phyloP scores from a whole-genome alignment of 2,329 filamentous ascomycete species.

The Penicillium griseofulvum region DNA sequence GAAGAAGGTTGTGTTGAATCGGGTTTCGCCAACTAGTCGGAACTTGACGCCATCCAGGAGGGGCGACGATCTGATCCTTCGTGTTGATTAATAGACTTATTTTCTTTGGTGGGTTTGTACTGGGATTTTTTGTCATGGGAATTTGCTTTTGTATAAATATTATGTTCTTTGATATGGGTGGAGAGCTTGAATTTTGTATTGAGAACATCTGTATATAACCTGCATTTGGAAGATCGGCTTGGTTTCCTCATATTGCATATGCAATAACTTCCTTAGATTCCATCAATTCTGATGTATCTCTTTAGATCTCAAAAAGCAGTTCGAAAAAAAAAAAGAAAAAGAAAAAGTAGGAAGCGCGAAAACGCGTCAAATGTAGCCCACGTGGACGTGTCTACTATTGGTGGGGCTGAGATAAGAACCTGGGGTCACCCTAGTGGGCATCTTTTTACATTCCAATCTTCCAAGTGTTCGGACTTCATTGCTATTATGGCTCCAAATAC shows the following conservation, averaged over 20 bases:
- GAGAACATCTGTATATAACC: neutral
- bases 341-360: neutral
- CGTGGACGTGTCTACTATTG: neutral
- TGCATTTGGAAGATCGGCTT: neutral
- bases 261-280: neutral
- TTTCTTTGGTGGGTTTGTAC: neutral
- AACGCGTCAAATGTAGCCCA: neutral
- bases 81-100: conserved; percentile 26
- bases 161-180: neutral
- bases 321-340: neutral
- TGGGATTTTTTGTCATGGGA: neutral
- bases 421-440: neutral
- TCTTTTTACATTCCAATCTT: neutral
- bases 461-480: neutral
- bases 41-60: conserved; percentile 33
- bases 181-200: neutral
- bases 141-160: neutral
- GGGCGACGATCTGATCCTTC: conserved; percentile 33
- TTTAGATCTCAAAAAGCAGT: neutral
- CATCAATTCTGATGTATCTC: neutral
- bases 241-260: neutral
- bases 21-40: conserved; percentile 22
- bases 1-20: conserved; percentile 16
- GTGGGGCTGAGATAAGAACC: conserved; percentile 4
- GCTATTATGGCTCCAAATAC: neutral